Evolutionary conservation across 495 filamentous ascomycete species (phyloP).

Genomic region (Aspergillus panamensis): DNA sequence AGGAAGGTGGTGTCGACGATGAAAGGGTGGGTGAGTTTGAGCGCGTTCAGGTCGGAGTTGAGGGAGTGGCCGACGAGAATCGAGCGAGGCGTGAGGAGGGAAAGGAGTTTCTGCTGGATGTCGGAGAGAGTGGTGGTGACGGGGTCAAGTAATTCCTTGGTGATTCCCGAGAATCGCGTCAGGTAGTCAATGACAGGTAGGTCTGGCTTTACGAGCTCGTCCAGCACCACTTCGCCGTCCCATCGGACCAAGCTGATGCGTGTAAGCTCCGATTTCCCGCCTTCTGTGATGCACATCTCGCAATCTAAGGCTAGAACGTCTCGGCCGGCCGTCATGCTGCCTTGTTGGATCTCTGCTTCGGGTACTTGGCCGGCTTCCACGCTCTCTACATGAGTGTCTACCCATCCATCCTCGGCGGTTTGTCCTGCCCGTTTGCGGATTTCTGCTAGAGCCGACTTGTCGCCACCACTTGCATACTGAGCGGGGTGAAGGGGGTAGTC

Average conservation of each 20-base stretch:
- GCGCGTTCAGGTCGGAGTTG: slow-evolving; percentile 79
- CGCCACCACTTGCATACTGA: slow-evolving; percentile 44
- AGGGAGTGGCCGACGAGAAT: slow-evolving; percentile 91
- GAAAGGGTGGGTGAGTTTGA: slow-evolving; percentile 85
- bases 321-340: slow-evolving; percentile 78
- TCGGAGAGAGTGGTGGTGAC: slow-evolving; percentile 81
- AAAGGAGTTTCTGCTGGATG: slow-evolving; percentile 73
- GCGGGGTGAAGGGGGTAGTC: slow-evolving; percentile 80
- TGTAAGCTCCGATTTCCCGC: slow-evolving; percentile 72
- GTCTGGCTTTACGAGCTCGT: slow-evolving; percentile 87
- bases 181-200: slow-evolving; percentile 85
- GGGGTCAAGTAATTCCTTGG: slow-evolving; percentile 69
- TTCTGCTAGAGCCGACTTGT: slow-evolving; percentile 42
- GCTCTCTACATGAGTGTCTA: slow-evolving; percentile 66
- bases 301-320: slow-evolving; percentile 86
- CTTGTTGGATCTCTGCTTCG: slow-evolving; percentile 67
- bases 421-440: slow-evolving; percentile 42
- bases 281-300: slow-evolving; percentile 89
- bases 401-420: slow-evolving; percentile 67
- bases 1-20: slow-evolving; percentile 86
- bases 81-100: slow-evolving; percentile 67
- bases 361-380: slow-evolving; percentile 64
- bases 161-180: slow-evolving; percentile 87
- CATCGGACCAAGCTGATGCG: slow-evolving; percentile 82
- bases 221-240: slow-evolving; percentile 78